Base-by-base conservation (phyloP, 805 yeast species). In the Yarrowia deformans region DNA sequence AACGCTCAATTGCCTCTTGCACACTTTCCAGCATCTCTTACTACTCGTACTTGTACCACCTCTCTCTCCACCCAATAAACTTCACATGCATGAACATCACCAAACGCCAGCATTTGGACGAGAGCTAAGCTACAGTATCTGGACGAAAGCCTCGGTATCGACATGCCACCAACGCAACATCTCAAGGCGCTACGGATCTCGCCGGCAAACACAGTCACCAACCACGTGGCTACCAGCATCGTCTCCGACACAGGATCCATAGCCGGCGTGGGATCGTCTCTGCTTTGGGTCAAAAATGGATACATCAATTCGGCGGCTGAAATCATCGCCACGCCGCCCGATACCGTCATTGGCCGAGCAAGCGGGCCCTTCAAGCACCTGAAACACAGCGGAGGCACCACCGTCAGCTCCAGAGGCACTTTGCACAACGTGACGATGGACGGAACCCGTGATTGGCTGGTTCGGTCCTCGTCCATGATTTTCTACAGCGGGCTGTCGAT, bases 391-490 rank as follows among this genome's bases (percentile, higher is more conserved):
- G 55, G 46, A 1, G 68, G 68, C 32, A 63, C 68, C 1, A 63
- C 68, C 6, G 29, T 63, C 7, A 13, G 18, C 29, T 63, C 68
- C n/a, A 48, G 18, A 8, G 68, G 68, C 19, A 48, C 68, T 6
- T 10, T 63, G 9, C 56, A 48, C 39, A 48, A 63, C 5, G 56
- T 63, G 10, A 48, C 68, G 16, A 48, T 63, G 68, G 68, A 63
- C 32, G 68, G 68, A 13, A 39, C 56, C 5, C 55, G 68, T 23
- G 68, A 63, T 37, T 63, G 68, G 68, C 56, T 63, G 68, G 68
- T 49, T n/a, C 56, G 68, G 9, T 14, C 45, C 2, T 6, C 19
- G 2, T 37, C 39, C 4, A 19, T 63, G 29, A 14, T 63, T 8
- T 63, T 63, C 32, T 56, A 63, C 46, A 23, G 39, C 14, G 68